Evolutionary conservation across 2,329 filamentous ascomycete genomes (phyloP), one percentile per base, ranked within the genome.

Genomic region (Scorias spongiosa): DNA sequence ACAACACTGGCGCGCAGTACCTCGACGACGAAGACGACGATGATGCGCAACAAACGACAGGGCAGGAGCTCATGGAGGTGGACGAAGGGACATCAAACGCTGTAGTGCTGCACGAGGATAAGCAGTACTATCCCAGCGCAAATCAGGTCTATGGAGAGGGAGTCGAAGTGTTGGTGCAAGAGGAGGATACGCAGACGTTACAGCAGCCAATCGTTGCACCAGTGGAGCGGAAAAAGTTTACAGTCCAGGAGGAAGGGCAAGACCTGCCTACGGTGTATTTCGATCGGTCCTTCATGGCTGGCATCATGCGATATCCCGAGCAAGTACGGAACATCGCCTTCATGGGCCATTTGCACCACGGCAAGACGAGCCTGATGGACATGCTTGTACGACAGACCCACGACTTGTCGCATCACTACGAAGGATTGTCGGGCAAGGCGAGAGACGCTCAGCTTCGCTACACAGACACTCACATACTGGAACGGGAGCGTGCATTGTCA

Each of bases 81-180:
- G 89, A 96, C 60, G 81, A 88, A 41, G 87, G 84, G 11, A 84
- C 89, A 2, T 95, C 88, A 5, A 98, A 96, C 63, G 89, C 91
- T 42, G 87, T 98, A n/a, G 76, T 98, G 46, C 75, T 98, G 39
- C 91, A 98, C 66, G 91, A 98, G 71, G 91, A 98, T 68, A 98
- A 98, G 65, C 91, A 96, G 62, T 98, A 98, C 65, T 98, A 98
- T 61, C 91, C 91, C 28, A 94, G 88, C n/a, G 91, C 91, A 45
- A 81, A 89, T 59, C 91, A 98, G 63, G 80, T 94, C 37, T 98
- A 96, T 61, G 91, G 91, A 42, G 75, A 80, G 54, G 88, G 91
- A 65, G 91, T 98, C 55, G 91, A 98, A 66, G 91, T 89, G 1
- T 68, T 94, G 63, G 89, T 98, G 32, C 84, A 96, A 59, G 91